These are phyloP conservation scores for Collybia nuda DNA, from an alignment of 768 basidiomycete species.

Conservation along the genomic window DNA sequence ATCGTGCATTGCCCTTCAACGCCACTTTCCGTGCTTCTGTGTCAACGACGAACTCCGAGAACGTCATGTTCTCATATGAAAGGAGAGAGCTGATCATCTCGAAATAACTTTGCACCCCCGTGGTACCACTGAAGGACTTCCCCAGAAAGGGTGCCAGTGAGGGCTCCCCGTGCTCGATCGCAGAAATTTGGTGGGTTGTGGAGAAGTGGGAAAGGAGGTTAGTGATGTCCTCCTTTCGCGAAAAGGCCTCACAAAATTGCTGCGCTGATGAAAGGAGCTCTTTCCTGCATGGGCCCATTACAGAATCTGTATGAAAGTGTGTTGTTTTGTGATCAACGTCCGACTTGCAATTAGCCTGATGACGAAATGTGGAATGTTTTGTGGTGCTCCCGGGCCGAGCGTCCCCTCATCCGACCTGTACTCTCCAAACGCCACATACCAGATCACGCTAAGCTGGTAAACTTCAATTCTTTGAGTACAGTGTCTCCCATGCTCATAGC, in stretches of 20 bases:
- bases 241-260: constrained; percentile 53
- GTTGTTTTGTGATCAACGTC: not conserved
- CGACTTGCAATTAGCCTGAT: too few species aligned
- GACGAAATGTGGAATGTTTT: too few species aligned
- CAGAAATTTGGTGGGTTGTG: constrained; percentile 36
- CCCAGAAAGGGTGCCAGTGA: constrained; percentile 63
- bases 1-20: constrained; percentile 51
- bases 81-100: constrained; percentile 42
- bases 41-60: constrained; percentile 58
- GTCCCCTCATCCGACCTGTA: too few species aligned
- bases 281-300: constrained; percentile 17
- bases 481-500: too few species aligned
- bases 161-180: constrained; percentile 54
- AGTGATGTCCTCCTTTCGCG: constrained; percentile 39
- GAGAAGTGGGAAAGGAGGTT: constrained; percentile 53
- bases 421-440: too few species aligned
- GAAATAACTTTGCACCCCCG: constrained; percentile 50
- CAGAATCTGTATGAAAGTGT: not conserved
- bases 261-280: constrained; percentile 43
- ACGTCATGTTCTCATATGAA: constrained; percentile 50
- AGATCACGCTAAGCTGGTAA: too few species aligned
- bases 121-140: constrained; percentile 40
- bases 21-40: constrained; percentile 47
- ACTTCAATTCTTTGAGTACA: too few species aligned
- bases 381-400: too few species aligned